A percentile compares a stretch with the other conserved stretches of the same genome.
These are phyloP conservation scores for Fusarium hainanense DNA, from an alignment of 2,329 filamentous ascomycete species.

Conservation along the genomic window DNA sequence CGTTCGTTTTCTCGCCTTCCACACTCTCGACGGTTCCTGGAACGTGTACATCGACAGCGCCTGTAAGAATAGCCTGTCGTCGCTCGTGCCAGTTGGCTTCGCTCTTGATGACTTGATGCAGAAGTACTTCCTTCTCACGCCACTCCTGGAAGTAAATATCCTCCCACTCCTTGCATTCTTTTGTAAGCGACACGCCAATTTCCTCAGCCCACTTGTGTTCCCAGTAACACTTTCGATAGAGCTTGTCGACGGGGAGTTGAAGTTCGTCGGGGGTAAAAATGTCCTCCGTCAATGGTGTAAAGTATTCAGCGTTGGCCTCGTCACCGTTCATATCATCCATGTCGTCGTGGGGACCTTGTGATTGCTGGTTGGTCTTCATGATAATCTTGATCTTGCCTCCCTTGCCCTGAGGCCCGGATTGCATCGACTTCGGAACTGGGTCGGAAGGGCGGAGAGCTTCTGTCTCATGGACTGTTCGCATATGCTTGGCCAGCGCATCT, in stretches of 20 bases:
- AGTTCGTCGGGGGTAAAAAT: conserved; percentile 76
- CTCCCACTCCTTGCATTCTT: conserved; percentile 75
- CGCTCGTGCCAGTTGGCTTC: conserved; percentile 75
- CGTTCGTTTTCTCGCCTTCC: conserved; percentile 42
- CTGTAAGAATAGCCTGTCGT: conserved; percentile 65
- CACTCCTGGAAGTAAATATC: conserved; percentile 76
- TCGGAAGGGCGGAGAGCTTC: conserved; percentile 87
- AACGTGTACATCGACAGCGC: conserved; percentile 59
- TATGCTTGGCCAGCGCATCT: conserved; percentile 96
- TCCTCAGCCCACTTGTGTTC: conserved; percentile 79
- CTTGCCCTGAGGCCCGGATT: conserved; percentile 58
- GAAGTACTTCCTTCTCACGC: conserved; percentile 80
- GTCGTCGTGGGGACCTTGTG: conserved; percentile 67
- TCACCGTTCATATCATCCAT: conserved; percentile 67
- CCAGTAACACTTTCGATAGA: conserved; percentile 75
- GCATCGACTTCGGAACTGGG: conserved; percentile 77
- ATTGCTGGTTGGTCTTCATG: conserved; percentile 68
- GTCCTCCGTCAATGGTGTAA: conserved; percentile 65
- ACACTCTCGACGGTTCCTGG: conserved; percentile 46
- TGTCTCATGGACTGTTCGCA: conserved; percentile 98
- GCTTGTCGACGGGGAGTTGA: conserved; percentile 65
- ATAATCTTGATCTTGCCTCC: conserved; percentile 70
- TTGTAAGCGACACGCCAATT: conserved; percentile 71
- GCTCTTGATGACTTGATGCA: conserved; percentile 76
- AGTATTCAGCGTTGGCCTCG: conserved; percentile 67